Conservation (phyloP, 257 asterid species). For the Penstemon davidsonii region DNA sequence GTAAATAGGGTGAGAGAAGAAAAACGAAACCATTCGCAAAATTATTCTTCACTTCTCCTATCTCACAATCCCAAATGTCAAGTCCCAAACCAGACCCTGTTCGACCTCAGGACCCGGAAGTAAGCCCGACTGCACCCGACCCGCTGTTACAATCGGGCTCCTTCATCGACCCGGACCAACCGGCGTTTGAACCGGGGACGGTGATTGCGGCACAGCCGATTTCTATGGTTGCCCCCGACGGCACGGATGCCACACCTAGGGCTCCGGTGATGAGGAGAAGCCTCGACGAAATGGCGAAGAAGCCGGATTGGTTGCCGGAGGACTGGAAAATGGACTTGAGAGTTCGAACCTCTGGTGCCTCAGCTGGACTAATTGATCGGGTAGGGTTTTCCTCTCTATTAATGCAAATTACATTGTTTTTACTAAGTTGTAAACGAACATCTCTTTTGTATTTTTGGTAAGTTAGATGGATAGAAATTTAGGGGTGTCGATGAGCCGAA, state of each 20-base stretch:
- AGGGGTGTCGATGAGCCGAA: too few species aligned
- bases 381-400: too few species aligned
- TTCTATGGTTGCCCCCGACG: too few species aligned
- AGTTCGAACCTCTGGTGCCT: background rate
- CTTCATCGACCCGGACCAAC: conserved; percentile 27
- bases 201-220: conserved; percentile 32
- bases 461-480: too few species aligned
- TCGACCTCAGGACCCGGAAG: background rate
- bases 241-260: too few species aligned
- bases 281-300: background rate
- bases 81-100: conserved; percentile 22
- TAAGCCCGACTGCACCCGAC: conserved; percentile 25
- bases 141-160: conserved; percentile 31
- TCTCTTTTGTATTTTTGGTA: too few species aligned
- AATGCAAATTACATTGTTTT: too few species aligned
- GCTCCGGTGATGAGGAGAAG: too few species aligned
- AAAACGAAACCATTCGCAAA: too few species aligned
- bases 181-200: conserved; percentile 31
- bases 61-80: conserved; percentile 29
- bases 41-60: conserved; percentile 12
- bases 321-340: background rate
- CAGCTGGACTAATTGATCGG: background rate
- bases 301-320: background rate
- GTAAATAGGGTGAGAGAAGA: too few species aligned
- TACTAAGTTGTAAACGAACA: too few species aligned